Percentiles rank a stretch among this genome's conserved stretches.
Conservation (phyloP, 129 eudicot genomes). For the Glebionis coronaria region DNA sequence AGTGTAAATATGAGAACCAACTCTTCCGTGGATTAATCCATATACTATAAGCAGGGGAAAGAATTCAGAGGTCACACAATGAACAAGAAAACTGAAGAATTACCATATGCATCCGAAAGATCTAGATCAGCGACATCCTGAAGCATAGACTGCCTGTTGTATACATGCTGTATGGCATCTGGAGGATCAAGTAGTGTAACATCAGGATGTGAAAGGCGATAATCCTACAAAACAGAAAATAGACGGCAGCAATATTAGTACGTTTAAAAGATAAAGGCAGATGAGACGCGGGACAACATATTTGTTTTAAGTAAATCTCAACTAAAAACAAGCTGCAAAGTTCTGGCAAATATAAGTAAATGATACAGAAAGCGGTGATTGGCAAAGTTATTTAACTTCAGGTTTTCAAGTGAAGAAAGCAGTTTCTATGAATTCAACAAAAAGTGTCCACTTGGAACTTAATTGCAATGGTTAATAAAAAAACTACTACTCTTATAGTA, state of each 20-base stretch:
- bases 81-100: constrained; percentile 7
- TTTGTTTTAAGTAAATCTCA: no score
- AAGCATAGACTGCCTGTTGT: constrained; percentile 75
- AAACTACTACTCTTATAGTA: no score
- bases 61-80: not conserved
- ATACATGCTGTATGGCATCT: constrained; percentile 70
- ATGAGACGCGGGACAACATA: no score
- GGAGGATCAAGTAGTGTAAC: constrained; percentile 87
- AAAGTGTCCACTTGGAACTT: no score
- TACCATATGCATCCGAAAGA: constrained; percentile 59
- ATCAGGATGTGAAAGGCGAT: constrained; percentile 62
- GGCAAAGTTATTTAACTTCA: no score
- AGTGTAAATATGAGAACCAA: not conserved
- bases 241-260: no score
- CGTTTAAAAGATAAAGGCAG: no score
- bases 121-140: constrained; percentile 73
- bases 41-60: not conserved
- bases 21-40: no score
- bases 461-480: no score
- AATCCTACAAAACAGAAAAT: constrained; percentile 43
- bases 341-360: not conserved
- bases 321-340: no score
- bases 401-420: no score
- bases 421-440: no score
- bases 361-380: not conserved